Base-by-base conservation (phyloP, 305 asterid genomes). In the Euphrasia arctica region DNA sequence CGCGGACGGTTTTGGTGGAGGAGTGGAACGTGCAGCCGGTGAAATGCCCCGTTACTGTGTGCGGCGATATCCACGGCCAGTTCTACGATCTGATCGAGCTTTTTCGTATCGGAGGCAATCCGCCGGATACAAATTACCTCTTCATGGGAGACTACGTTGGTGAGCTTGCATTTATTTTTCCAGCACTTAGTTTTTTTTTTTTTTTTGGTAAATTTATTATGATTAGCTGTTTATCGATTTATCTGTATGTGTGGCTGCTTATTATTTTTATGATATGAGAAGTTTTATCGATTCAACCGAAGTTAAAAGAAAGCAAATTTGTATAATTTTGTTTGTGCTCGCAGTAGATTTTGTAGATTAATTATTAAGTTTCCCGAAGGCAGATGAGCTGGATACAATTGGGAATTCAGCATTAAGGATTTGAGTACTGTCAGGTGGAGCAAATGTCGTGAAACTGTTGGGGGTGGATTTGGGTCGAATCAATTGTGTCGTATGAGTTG, bases 1-100 rank as follows among this genome's bases (percentile, higher is more conserved):
- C 98, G 50, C 81, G 97, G 66, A 95, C 88, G 72, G 83, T 93
- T 76, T 77, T 93, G 67, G 95, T 93, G 48, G 98, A 93, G 81
- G 98, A 93, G 73, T 84, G 97, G 97, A 93, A 93, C 64, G 98
- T 93, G 72, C 98, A 93, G 83, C 98, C 98, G 77, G 98, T 93
- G 60, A 93, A 90, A 79, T 93, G 98, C 66, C 98, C 98, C 36
- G 96, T 92, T 0, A 89, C 98, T n/a, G 95, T 91, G 43, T 91
- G 98, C 76, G 98, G 98, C 0, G 98, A 93, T 65, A 92, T 92
- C 67, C 98, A 93, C 27, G 96, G 98, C 10, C 98, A 93, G 82
- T 93, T 93, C 67, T 90, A 93, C 71, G 98, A 93, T 82, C 91
- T 90, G 67, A 82, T 93, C 77, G 98, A 93, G 88, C 96, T 93